These are phyloP conservation scores for Ballota nigra DNA, from an alignment of 257 asterid genomes.

Conservation along the genomic window DNA sequence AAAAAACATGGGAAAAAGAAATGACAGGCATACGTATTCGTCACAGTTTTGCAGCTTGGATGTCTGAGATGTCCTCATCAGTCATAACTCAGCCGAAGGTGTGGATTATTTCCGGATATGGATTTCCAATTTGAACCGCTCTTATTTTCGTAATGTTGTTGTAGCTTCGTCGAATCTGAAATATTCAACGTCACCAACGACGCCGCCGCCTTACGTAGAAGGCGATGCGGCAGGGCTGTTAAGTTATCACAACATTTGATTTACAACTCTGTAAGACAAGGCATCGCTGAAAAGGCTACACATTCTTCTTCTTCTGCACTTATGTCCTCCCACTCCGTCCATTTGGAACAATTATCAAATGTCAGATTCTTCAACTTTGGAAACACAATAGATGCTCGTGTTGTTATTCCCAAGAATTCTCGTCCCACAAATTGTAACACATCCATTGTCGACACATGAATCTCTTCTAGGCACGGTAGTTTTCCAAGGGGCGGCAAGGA, in stretches of 20 bases:
- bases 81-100: background rate
- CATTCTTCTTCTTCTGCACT: background rate
- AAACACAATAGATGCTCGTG: background rate
- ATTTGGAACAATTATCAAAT: background rate
- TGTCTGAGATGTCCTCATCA: background rate
- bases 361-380: background rate
- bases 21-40: too few relatives aligned
- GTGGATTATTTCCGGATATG: background rate
- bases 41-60: too few relatives aligned
- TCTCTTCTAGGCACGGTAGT: background rate
- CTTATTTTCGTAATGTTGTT: background rate
- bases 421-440: slow-evolving; percentile 23
- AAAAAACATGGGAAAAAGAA: too few relatives aligned
- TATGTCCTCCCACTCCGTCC: background rate
- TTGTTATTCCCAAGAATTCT: slow-evolving; percentile 25
- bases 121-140: background rate
- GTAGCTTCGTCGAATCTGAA: background rate
- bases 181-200: background rate
- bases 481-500: slow-evolving; percentile 4
- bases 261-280: background rate
- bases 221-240: background rate
- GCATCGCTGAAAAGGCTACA: background rate
- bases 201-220: background rate
- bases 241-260: background rate
- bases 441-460: background rate